These are phyloP conservation scores for Colletotrichum godetiae DNA, from an alignment of 2,329 filamentous ascomycete genomes.

Conservation along the genomic window DNA sequence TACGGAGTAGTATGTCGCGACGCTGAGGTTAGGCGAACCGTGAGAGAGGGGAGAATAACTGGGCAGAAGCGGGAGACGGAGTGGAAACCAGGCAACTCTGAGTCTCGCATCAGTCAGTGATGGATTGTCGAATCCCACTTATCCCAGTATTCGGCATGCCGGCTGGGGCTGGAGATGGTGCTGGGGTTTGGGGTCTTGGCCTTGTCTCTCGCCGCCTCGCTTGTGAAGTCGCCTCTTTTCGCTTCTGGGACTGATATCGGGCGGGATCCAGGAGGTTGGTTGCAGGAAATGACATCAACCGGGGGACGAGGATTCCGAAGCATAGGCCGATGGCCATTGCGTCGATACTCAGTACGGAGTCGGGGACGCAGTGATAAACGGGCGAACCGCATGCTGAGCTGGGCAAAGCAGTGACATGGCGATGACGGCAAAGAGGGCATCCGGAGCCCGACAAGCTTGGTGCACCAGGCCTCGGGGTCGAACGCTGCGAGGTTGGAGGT, in stretches of 20 bases:
- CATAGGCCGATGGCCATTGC: slow-evolving; percentile 1
- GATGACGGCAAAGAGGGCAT: not conserved
- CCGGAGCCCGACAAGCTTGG: not conserved
- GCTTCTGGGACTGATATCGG: slow-evolving; percentile 11
- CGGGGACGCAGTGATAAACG: not conserved
- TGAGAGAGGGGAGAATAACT: not conserved
- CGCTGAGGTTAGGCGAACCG: not conserved
- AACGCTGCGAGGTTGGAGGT: not conserved
- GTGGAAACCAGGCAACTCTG: not conserved
- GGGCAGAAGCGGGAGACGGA: not conserved
- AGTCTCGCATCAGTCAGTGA: not conserved
- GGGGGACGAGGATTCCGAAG: slow-evolving; percentile 8
- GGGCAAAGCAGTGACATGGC: not conserved
- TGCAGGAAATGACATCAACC: slow-evolving; percentile 31
- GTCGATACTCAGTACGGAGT: not conserved
- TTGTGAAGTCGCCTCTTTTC: slow-evolving; percentile 12
- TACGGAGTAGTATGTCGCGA: no score
- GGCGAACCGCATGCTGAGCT: no score
- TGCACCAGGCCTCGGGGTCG: not conserved
- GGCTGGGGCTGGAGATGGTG: slow-evolving; percentile 9
- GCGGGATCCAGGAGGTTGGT: slow-evolving; percentile 21
- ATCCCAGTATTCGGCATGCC: not conserved
- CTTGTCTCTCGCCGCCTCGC: slow-evolving; percentile 14
- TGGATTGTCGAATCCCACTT: not conserved
- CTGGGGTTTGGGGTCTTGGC: slow-evolving; percentile 3